phyloP scores from a whole-genome alignment of 1,139 yeast genomes.

The Entelexis paramagnoliae region DNA sequence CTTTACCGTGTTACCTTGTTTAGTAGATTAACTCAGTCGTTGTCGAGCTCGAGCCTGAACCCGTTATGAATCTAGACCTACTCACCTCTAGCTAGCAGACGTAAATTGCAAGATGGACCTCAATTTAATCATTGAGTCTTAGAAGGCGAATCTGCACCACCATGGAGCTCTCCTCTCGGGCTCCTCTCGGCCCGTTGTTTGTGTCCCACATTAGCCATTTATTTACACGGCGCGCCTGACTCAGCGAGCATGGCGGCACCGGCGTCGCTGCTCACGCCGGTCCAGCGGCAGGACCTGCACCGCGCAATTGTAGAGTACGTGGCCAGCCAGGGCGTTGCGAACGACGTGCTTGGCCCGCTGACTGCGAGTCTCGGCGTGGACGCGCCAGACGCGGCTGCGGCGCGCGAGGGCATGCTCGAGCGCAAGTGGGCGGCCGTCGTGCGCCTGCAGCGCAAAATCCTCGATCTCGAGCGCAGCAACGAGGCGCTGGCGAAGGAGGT shows the following conservation, averaged over 20 bases:
- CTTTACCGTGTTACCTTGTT: too few relatives aligned
- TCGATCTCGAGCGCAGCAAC: conserved; percentile 44
- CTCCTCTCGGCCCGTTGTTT: neutral
- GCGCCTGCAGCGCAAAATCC: conserved; percentile 62
- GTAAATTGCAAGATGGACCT: too few relatives aligned
- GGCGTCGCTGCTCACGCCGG: conserved; percentile 17
- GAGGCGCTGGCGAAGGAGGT: conserved; percentile 35
- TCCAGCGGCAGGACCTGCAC: conserved; percentile 28
- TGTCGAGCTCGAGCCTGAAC: too few relatives aligned
- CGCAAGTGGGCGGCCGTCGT: conserved; percentile 86
- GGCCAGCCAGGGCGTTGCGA: conserved; percentile 23
- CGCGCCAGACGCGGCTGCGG: neutral
- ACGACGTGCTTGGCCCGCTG: conserved; percentile 13
- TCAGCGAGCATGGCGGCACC: conserved; percentile 6
- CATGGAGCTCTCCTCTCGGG: too few relatives aligned
- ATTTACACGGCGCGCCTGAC: conserved; percentile 1
- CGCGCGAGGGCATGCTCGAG: conserved; percentile 41
- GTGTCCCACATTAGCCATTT: neutral
- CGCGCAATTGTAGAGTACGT: conserved; percentile 30
- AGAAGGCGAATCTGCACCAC: too few relatives aligned
- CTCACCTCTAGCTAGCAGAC: too few relatives aligned
- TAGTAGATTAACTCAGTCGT: too few relatives aligned
- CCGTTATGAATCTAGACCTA: too few relatives aligned
- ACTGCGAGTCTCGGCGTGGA: conserved; percentile 10
- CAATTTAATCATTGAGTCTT: too few relatives aligned